phyloP scores from a whole-genome alignment of 1,284 basidiomycete species.

The Fomitopsis pinicola region DNA sequence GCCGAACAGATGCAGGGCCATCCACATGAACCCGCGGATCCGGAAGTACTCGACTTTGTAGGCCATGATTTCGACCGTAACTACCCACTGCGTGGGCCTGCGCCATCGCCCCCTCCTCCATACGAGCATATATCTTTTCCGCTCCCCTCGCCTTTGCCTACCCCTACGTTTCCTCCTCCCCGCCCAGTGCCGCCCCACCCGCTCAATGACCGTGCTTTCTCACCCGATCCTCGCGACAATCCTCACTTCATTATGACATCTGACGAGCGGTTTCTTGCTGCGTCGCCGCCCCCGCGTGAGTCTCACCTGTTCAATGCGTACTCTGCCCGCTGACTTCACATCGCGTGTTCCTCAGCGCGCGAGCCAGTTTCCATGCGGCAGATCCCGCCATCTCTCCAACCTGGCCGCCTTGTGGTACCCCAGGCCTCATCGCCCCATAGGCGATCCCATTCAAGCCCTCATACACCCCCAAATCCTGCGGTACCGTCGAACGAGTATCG shows the following conservation, averaged over 20 bases:
- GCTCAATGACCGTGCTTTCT: slow-evolving; percentile 34
- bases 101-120: slow-evolving; percentile 7
- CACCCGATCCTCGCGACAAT: slow-evolving; percentile 29
- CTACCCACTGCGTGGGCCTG: slow-evolving; percentile 5
- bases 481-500: slow-evolving; percentile 4
- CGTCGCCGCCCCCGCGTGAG: slow-evolving; percentile 11
- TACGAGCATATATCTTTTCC: slow-evolving; percentile 13
- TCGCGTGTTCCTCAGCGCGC: slow-evolving; percentile 13
- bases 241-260: slow-evolving; percentile 29
- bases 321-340: not conserved
- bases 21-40: not conserved
- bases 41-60: slow-evolving; percentile 3
- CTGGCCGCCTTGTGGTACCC: not conserved
- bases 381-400: slow-evolving; percentile 5
- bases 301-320: not conserved
- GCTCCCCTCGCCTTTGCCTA: slow-evolving; percentile 7
- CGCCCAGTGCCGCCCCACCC: slow-evolving; percentile 7
- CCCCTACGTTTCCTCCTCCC: slow-evolving; percentile 8
- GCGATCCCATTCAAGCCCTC: slow-evolving; percentile 13
- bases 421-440: slow-evolving; percentile 6
- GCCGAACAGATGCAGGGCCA: not conserved
- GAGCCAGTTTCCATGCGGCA: slow-evolving; percentile 13
- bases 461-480: slow-evolving; percentile 6
- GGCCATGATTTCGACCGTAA: slow-evolving; percentile 2
- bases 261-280: slow-evolving; percentile 25